Conservation (phyloP, 345 rosid genomes). For the Eucalyptus regnans region DNA sequence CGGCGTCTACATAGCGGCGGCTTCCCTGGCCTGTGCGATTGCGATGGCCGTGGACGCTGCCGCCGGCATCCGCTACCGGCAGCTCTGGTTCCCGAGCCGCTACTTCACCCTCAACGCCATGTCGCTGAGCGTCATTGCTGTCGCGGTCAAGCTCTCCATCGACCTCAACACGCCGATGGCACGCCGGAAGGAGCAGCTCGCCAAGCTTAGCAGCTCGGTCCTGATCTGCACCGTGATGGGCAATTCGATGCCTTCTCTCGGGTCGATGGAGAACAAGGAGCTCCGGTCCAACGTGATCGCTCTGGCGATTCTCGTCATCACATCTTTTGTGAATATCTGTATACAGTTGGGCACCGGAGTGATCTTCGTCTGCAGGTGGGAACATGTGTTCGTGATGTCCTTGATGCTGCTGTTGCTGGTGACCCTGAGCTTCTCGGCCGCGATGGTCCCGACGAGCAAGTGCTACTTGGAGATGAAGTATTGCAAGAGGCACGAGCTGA, state of each 20-base stretch:
- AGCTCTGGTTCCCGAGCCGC: constrained; percentile 69
- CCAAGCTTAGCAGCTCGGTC: constrained; percentile 74
- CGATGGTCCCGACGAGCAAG: constrained; percentile 44
- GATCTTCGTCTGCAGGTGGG: constrained; percentile 43
- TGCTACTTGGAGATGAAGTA: constrained; percentile 39
- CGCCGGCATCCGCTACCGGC: constrained; percentile 41
- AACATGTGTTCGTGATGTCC: constrained; percentile 43
- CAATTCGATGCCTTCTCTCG: constrained; percentile 82
- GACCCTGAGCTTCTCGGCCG: constrained; percentile 48
- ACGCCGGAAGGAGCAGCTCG: constrained; percentile 62
- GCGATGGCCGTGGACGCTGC: constrained; percentile 63
- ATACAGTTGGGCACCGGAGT: constrained; percentile 85
- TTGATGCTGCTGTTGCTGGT: constrained; percentile 48
- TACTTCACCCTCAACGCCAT: constrained; percentile 69
- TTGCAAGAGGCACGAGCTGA: constrained; percentile 42
- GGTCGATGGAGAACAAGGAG: constrained; percentile 55
- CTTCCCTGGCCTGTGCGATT: constrained; percentile 59
- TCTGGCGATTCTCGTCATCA: constrained; percentile 60
- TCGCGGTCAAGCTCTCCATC: constrained; percentile 66
- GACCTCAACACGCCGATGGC: constrained; percentile 95
- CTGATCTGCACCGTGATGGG: constrained; percentile 71
- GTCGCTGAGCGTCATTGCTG: constrained; percentile 51
- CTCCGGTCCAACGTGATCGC: constrained; percentile 50
- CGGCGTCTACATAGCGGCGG: constrained; percentile 68
- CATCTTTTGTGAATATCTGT: constrained; percentile 53